Conservation (phyloP, 805 yeast species). For the Wickerhamiella slavikovae region DNA sequence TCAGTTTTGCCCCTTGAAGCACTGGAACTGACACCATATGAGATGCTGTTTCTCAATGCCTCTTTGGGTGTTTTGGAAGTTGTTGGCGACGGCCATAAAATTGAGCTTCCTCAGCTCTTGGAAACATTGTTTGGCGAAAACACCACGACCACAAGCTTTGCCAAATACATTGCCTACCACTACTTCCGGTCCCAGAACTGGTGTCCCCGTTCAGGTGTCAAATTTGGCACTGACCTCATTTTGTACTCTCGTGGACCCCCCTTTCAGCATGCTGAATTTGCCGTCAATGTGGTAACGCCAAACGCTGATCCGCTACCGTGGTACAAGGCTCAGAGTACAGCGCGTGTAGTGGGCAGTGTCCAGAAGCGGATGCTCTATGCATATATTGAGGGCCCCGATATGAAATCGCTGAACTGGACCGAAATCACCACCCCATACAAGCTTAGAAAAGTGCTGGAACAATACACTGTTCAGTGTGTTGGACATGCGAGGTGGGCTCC, state of each 20-base stretch:
- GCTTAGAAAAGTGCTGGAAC: conserved; percentile 20
- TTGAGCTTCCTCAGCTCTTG: neutral
- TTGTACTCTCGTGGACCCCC: conserved; percentile 88
- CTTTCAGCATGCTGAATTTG: conserved; percentile 80
- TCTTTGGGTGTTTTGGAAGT: conserved; percentile 32
- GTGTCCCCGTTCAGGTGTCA: conserved; percentile 84
- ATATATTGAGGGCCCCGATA: conserved; percentile 39
- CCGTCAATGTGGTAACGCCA: conserved; percentile 31
- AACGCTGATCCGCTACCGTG: conserved; percentile 21
- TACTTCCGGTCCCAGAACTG: conserved; percentile 79
- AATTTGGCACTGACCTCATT: conserved; percentile 75
- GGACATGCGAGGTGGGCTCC: conserved; percentile 72
- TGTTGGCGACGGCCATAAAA: conserved; percentile 6
- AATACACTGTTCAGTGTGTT: conserved; percentile 40
- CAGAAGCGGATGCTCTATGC: conserved; percentile 53
- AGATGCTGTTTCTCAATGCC: conserved; percentile 45
- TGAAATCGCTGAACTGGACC: conserved; percentile 9
- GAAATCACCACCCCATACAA: conserved; percentile 8
- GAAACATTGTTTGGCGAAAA: conserved; percentile 21
- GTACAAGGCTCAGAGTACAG: conserved; percentile 46
- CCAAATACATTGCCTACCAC: conserved; percentile 68
- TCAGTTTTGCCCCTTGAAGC: conserved; percentile 17
- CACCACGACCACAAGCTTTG: too few relatives aligned
- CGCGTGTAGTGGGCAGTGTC: conserved; percentile 75
- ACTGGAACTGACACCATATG: conserved; percentile 57